phyloP scores from a whole-genome alignment of 805 yeast genomes.

The Kodamaea jinghongensis region DNA sequence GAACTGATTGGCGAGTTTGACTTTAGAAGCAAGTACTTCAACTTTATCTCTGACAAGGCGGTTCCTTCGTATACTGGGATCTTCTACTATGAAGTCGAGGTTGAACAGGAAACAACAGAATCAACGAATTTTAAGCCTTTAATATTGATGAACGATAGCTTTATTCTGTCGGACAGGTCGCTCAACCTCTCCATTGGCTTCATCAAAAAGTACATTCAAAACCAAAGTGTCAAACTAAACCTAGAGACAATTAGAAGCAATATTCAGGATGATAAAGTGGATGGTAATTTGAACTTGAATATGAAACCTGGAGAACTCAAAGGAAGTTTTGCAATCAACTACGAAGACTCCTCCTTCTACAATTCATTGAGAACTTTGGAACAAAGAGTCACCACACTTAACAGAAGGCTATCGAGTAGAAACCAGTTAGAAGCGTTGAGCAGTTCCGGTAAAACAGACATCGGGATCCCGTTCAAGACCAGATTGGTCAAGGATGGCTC shows the following conservation, averaged over 20 bases:
- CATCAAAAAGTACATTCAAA: conserved; percentile 25
- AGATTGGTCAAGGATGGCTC: conserved; percentile 23
- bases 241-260: conserved; percentile 29
- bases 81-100: conserved; percentile 40
- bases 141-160: conserved; percentile 31
- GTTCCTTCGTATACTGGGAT: conserved; percentile 33
- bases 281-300: conserved; percentile 25
- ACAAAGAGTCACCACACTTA: conserved; percentile 35
- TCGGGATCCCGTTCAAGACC: conserved; percentile 36
- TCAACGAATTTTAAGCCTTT: conserved; percentile 32
- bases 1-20: conserved; percentile 4
- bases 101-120: conserved; percentile 33
- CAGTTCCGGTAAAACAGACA: conserved; percentile 33
- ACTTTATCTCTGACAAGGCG: conserved; percentile 38
- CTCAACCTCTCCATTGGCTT: conserved; percentile 35
- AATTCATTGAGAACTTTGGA: conserved; percentile 35
- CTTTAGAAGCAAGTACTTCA: conserved; percentile 22
- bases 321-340: conserved; percentile 42
- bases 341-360: conserved; percentile 38
- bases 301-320: conserved; percentile 39
- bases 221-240: conserved; percentile 19
- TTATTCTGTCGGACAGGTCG: conserved; percentile 32
- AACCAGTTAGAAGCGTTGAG: conserved; percentile 20
- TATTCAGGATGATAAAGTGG: conserved; percentile 16
- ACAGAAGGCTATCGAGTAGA: conserved; percentile 34